These are phyloP conservation scores for Cyclaneusma minus DNA, from an alignment of 2,329 filamentous ascomycete species.

Conservation along the genomic window DNA sequence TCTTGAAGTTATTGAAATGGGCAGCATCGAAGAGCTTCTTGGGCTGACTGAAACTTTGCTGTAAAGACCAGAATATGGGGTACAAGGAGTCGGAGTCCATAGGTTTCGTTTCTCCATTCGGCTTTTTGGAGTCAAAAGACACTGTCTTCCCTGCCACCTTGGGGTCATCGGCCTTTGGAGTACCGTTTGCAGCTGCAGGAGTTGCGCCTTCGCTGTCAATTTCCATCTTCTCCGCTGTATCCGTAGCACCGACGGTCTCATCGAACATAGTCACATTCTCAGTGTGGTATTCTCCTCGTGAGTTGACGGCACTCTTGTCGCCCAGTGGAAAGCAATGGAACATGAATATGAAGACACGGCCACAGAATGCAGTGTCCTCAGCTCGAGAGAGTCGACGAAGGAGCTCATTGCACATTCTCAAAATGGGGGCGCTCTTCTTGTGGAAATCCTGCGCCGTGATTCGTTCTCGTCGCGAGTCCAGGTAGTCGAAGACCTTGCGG, in stretches of 20 bases:
- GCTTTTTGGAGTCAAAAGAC: constrained; percentile 27
- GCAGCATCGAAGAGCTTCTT: constrained; percentile 60
- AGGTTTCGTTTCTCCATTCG: constrained; percentile 26
- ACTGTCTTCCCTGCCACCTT: constrained; percentile 26
- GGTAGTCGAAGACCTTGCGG: constrained; percentile 80
- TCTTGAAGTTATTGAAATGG: constrained; percentile 51
- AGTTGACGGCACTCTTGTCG: constrained; percentile 93
- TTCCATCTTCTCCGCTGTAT: constrained; percentile 43
- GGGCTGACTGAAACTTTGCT: constrained; percentile 83
- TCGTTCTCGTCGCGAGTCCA: constrained; percentile 81
- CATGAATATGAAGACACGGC: constrained; percentile 93
- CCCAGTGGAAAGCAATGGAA: constrained; percentile 96
- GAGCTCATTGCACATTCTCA: constrained; percentile 91
- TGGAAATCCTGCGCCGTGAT: constrained; percentile 70
- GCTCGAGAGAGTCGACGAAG: constrained; percentile 86
- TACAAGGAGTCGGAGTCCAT: constrained; percentile 64
- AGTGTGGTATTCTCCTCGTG: constrained; percentile 87
- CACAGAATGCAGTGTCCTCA: constrained; percentile 94
- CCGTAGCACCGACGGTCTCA: constrained; percentile 23
- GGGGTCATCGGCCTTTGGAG: constrained; percentile 12
- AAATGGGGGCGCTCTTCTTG: constrained; percentile 73
- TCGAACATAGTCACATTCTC: constrained; percentile 89
- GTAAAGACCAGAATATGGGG: constrained; percentile 84
- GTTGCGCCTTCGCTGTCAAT: constrained; percentile 35
- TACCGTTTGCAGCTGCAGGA: constrained; percentile 16